phyloP scores from a whole-genome alignment of 1,284 basidiomycete species.

The Agaricales sp. region DNA sequence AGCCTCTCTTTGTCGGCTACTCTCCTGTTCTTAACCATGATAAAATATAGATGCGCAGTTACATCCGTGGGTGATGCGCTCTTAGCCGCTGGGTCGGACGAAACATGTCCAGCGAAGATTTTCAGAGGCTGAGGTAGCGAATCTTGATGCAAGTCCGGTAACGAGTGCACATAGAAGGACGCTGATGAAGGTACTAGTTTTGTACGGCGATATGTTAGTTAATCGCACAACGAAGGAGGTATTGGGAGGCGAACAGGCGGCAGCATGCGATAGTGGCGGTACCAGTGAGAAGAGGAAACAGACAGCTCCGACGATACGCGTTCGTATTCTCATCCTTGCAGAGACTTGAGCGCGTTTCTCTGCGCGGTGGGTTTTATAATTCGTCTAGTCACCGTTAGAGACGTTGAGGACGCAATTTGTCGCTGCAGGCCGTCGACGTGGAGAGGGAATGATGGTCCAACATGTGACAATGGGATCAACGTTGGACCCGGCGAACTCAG shows the following conservation, averaged over 20 bases:
- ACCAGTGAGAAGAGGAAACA: neutral
- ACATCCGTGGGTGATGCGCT: constrained; percentile 41
- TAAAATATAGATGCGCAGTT: constrained; percentile 81
- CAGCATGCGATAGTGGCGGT: constrained; percentile 7
- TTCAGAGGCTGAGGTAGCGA: constrained; percentile 52
- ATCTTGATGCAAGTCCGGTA: constrained; percentile 72
- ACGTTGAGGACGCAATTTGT: constrained; percentile 1
- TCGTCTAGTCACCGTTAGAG: constrained; percentile 3
- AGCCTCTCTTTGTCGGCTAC: constrained; percentile 82
- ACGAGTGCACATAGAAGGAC: constrained; percentile 71
- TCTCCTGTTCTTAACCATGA: constrained; percentile 83
- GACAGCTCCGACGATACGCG: neutral
- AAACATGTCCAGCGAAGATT: constrained; percentile 74
- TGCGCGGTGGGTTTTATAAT: neutral
- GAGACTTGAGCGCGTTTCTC: neutral
- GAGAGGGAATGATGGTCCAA: neutral
- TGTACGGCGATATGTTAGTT: neutral
- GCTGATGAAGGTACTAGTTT: constrained; percentile 63
- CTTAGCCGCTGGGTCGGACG: constrained; percentile 63
- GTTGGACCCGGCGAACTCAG: neutral
- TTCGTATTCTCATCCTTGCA: neutral
- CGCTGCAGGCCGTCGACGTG: neutral
- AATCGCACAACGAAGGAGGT: constrained; percentile 6
- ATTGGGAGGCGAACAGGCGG: constrained; percentile 40
- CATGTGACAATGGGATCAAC: neutral